Evolutionary conservation across 2,329 filamentous ascomycete species (phyloP).

Genomic region (Acrocalymma vagum): DNA sequence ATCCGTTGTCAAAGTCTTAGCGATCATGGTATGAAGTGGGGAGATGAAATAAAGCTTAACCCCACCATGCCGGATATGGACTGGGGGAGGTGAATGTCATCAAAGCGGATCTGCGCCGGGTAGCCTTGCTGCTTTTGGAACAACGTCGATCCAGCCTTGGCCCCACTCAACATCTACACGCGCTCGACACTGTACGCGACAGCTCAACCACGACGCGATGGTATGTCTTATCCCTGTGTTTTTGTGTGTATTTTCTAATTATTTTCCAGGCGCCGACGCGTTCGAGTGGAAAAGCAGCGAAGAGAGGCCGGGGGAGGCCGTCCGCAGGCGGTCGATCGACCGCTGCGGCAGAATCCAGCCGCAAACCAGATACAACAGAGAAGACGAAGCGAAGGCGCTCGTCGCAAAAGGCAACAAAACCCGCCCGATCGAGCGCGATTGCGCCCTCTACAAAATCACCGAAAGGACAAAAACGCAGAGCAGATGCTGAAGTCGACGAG

Average conservation of each 20-base stretch:
- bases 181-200: slow-evolving; percentile 21
- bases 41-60: too few relatives aligned
- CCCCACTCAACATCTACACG: slow-evolving; percentile 18
- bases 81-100: too few relatives aligned
- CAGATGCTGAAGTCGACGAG: slow-evolving; percentile 24
- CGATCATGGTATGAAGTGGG: too few relatives aligned
- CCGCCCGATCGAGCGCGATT: slow-evolving; percentile 1
- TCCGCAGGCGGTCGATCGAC: slow-evolving; percentile 30
- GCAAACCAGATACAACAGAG: slow-evolving; percentile 19
- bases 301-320: slow-evolving; percentile 35
- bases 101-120: too few relatives aligned
- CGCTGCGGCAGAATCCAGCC: slow-evolving; percentile 16
- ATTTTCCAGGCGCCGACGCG: slow-evolving; percentile 31
- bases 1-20: too few relatives aligned
- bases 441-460: slow-evolving; percentile 6
- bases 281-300: slow-evolving; percentile 13
- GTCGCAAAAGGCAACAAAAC: slow-evolving; percentile 10
- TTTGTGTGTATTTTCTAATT: slow-evolving; percentile 17
- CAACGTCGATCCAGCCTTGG: too few relatives aligned
- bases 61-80: too few relatives aligned
- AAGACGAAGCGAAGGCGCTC: slow-evolving; percentile 20
- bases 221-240: slow-evolving; percentile 20
- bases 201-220: slow-evolving; percentile 36
- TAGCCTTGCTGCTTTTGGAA: too few relatives aligned
- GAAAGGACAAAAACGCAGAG: slow-evolving; percentile 29